Percentiles rank a stretch among this genome's conserved stretches.
phyloP scores from a whole-genome alignment of 306 rosid genomes.

The Gastrolobium villosum region DNA sequence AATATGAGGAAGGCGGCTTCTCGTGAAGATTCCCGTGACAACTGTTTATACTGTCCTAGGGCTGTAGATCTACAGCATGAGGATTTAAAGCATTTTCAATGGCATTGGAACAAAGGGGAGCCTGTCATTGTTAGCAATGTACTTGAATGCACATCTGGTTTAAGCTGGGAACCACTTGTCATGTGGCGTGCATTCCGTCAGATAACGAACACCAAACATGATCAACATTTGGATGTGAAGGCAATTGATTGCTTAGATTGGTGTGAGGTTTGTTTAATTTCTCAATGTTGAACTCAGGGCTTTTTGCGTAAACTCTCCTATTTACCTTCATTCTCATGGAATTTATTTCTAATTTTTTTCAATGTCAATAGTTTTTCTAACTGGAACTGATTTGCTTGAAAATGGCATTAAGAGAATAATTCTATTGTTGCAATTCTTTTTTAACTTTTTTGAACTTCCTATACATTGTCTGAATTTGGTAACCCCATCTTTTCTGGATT shows the following conservation, averaged over 20 bases:
- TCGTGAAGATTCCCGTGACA: conserved; percentile 55
- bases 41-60: conserved; percentile 36
- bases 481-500: background rate
- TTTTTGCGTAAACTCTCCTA: background rate
- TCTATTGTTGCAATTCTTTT: background rate
- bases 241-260: conserved; percentile 79
- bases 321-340: background rate
- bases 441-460: background rate
- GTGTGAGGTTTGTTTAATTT: conserved; percentile 67
- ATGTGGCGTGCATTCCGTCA: conserved; percentile 86
- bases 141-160: conserved; percentile 65
- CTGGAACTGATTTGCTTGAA: background rate
- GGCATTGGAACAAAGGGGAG: conserved; percentile 77
- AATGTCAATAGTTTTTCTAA: background rate
- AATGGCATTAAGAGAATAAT: background rate
- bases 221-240: conserved; percentile 57
- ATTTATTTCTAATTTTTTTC: background rate
- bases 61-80: conserved; percentile 53
- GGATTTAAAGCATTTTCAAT: conserved; percentile 72
- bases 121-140: conserved; percentile 76
- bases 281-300: background rate
- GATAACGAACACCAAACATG: conserved; percentile 42
- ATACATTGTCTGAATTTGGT: background rate
- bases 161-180: conserved; percentile 44
- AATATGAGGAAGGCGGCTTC: conserved; percentile 64